Evolutionary conservation across 164 flowering plant genomes (phyloP).

Genomic region (Berberis thunbergii): DNA sequence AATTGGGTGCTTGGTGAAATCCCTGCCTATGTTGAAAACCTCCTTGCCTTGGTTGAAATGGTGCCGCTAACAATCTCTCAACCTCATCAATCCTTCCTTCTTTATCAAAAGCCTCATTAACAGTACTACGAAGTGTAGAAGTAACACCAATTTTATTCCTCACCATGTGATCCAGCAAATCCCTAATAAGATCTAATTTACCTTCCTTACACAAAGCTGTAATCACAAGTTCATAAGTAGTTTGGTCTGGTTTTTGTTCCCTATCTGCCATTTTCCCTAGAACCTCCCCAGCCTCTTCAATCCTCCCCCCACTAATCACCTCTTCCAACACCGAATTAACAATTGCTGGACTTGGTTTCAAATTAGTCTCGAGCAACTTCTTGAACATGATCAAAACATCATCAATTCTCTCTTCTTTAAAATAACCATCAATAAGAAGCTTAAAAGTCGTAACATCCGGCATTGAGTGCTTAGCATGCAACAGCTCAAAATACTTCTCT

Average conservation of each 20-base stretch:
- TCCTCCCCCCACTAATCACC: slow-evolving; percentile 38
- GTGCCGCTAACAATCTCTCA: slow-evolving; percentile 38
- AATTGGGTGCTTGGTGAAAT: too few species aligned
- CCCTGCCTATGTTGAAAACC: background rate
- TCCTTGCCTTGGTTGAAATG: slow-evolving; percentile 23
- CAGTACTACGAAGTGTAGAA: slow-evolving; percentile 30
- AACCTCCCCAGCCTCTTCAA: slow-evolving; percentile 39
- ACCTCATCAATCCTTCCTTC: slow-evolving; percentile 46
- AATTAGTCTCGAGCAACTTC: slow-evolving; percentile 43
- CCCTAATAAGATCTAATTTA: slow-evolving; percentile 23
- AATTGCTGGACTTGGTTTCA: slow-evolving; percentile 38
- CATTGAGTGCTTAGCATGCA: slow-evolving; percentile 36
- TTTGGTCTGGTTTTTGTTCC: slow-evolving; percentile 61
- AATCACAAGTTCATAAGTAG: slow-evolving; percentile 48
- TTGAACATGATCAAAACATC: slow-evolving; percentile 40
- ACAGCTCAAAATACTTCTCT: slow-evolving; percentile 43
- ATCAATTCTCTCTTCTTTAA: slow-evolving; percentile 42
- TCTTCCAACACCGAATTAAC: slow-evolving; percentile 48
- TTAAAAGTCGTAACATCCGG: slow-evolving; percentile 48
- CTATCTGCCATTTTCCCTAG: slow-evolving; percentile 50
- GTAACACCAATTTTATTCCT: slow-evolving; percentile 32
- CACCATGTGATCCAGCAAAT: slow-evolving; percentile 44
- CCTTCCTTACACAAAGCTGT: slow-evolving; percentile 39
- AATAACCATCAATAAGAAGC: slow-evolving; percentile 50
- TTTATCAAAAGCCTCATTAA: slow-evolving; percentile 35